Conservation (phyloP, 768 basidiomycete species). For the Phanerodontia chrysosporium region DNA sequence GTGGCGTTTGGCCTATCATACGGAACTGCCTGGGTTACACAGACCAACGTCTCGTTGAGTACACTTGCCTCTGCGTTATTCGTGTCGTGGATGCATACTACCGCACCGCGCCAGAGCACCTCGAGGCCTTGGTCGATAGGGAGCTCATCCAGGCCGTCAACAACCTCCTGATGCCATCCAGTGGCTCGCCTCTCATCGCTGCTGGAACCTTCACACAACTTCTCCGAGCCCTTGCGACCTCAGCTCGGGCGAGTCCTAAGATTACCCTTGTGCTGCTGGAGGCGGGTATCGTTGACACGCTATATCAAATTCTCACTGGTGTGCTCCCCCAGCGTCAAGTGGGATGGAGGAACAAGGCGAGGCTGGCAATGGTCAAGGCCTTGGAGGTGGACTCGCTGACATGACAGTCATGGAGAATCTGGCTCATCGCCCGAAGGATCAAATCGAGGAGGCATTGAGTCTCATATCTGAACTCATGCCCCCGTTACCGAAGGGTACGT, state of each 20-base stretch:
- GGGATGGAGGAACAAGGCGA: slow-evolving; percentile 58
- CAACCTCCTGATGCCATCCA: slow-evolving; percentile 78
- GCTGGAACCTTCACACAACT: slow-evolving; percentile 85
- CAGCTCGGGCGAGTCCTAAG: slow-evolving; percentile 83
- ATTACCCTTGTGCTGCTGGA: slow-evolving; percentile 85
- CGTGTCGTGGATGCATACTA: slow-evolving; percentile 91
- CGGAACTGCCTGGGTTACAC: slow-evolving; percentile 88
- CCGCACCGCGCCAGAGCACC: slow-evolving; percentile 76
- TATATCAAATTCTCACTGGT: slow-evolving; percentile 94
- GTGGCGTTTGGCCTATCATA: slow-evolving; percentile 88
- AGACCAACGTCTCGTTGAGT: slow-evolving; percentile 97
- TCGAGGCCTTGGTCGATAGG: slow-evolving; percentile 81
- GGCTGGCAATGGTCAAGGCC: slow-evolving; percentile 62
- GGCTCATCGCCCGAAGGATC: slow-evolving; percentile 94
- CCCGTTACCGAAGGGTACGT: slow-evolving; percentile 82
- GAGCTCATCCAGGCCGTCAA: slow-evolving; percentile 82
- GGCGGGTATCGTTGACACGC: slow-evolving; percentile 86
- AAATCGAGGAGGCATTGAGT: slow-evolving; percentile 90
- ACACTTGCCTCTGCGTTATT: slow-evolving; percentile 91
- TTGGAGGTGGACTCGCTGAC: slow-evolving; percentile 87
- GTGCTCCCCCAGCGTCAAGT: slow-evolving; percentile 71
- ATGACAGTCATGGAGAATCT: slow-evolving; percentile 99
- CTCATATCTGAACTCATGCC: slow-evolving; percentile 91
- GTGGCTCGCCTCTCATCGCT: slow-evolving; percentile 81
- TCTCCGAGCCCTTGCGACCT: slow-evolving; percentile 82